Conservation (phyloP, 257 asterid species). For the Galeopsis tetrahit region DNA sequence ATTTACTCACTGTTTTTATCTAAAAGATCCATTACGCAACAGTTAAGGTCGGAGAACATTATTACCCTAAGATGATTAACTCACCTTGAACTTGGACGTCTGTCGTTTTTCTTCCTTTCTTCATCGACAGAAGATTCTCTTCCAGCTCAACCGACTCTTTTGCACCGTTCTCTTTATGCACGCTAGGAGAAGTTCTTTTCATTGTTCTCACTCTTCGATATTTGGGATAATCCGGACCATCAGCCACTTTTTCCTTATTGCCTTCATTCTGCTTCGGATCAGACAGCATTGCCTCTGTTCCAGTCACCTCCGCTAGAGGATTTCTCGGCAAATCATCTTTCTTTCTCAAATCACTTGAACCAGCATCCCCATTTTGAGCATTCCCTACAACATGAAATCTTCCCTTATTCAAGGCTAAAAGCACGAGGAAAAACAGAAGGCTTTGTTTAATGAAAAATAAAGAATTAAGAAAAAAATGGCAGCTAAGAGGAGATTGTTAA, state of each 20-base stretch:
- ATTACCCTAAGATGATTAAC: conserved; percentile 17
- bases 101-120: conserved; percentile 46
- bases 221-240: conserved; percentile 33
- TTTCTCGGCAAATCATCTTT: conserved; percentile 38
- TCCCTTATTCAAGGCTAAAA: conserved; percentile 5
- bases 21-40: neutral
- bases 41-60: conserved; percentile 24
- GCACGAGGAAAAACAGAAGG: neutral
- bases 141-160: conserved; percentile 40
- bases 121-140: conserved; percentile 43
- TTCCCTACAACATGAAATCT: conserved; percentile 33
- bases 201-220: conserved; percentile 31
- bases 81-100: conserved; percentile 49
- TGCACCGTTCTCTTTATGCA: conserved; percentile 36
- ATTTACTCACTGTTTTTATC: too few species aligned
- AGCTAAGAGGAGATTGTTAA: neutral
- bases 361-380: conserved; percentile 30
- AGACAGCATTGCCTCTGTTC: conserved; percentile 30
- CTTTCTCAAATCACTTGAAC: conserved; percentile 33
- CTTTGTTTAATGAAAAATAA: conserved; percentile 13
- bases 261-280: conserved; percentile 26
- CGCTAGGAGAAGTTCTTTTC: conserved; percentile 28
- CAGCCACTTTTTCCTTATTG: conserved; percentile 31
- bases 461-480: conserved; percentile 26
- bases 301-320: conserved; percentile 36